Conservation (phyloP, 257 asterid species). For the Nicotiana otophora region DNA sequence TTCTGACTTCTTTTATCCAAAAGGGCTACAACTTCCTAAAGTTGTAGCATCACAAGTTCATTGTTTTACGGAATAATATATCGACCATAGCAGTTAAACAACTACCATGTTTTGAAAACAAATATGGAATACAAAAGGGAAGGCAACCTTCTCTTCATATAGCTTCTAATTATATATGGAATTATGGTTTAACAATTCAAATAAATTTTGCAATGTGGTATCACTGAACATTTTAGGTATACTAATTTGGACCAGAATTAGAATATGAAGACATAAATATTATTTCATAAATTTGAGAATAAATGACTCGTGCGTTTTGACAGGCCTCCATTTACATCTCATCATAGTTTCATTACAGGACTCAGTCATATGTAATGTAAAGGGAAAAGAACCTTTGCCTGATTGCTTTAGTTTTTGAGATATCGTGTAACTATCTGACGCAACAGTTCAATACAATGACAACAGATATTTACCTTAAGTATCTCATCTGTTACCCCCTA, state of each 20-base stretch:
- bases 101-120: not conserved
- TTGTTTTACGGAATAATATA: too few species aligned
- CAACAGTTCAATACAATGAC: too few species aligned
- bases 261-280: not conserved
- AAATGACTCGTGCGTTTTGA: not conserved
- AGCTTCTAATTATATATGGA: not conserved
- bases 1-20: not conserved
- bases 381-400: too few species aligned
- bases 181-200: not conserved
- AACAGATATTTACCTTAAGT: constrained; percentile 74
- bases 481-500: constrained; percentile 58
- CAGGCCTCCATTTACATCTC: not conserved
- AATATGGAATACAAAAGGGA: not conserved
- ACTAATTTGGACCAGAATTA: not conserved
- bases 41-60: not conserved
- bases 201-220: not conserved
- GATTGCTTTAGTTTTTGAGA: too few species aligned
- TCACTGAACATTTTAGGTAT: not conserved
- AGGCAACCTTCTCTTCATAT: not conserved
- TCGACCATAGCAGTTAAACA: too few species aligned
- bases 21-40: not conserved
- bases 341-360: not conserved
- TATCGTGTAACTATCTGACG: too few species aligned
- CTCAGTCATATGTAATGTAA: not conserved
- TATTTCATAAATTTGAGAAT: not conserved